A percentile compares a stretch with the other conserved stretches of the same genome.
These are phyloP conservation scores for Cordia subcordata DNA, from an alignment of 257 asterid genomes.

Conservation along the genomic window DNA sequence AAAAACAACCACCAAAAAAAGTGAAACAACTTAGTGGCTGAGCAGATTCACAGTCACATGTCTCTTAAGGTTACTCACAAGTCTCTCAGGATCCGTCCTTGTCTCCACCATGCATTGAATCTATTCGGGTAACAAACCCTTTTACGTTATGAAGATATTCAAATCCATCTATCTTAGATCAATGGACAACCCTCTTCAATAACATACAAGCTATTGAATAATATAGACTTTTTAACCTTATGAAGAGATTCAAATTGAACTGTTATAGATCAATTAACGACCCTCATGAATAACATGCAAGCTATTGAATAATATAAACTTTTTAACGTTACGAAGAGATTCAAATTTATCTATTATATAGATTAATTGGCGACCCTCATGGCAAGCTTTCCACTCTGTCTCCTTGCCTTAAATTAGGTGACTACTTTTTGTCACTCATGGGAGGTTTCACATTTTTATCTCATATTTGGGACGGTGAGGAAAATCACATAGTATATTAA, in stretches of 20 bases:
- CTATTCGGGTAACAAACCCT: slow-evolving; percentile 21
- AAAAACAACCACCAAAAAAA: background rate
- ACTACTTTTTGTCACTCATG: no score
- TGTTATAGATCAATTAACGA: background rate
- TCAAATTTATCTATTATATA: no score
- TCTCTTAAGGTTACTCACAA: slow-evolving; percentile 23
- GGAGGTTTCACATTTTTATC: background rate
- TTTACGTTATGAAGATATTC: no score
- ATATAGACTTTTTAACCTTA: no score
- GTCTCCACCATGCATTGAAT: background rate
- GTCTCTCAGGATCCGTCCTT: slow-evolving; percentile 21
- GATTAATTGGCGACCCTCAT: no score
- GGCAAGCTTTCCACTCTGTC: no score
- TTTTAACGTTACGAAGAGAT: no score
- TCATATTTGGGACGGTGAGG: background rate
- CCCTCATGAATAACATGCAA: background rate
- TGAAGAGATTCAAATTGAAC: slow-evolving; percentile 17
- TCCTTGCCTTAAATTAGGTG: no score
- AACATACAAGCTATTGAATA: no score
- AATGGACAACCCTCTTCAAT: background rate
- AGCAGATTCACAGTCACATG: slow-evolving; percentile 23
- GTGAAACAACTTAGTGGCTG: slow-evolving; percentile 3
- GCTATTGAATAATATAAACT: no score
- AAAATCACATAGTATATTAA: background rate
- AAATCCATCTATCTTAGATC: slow-evolving; percentile 7